Conservation (phyloP, 2,329 filamentous ascomycete species). For the Cladosporium halotolerans region DNA sequence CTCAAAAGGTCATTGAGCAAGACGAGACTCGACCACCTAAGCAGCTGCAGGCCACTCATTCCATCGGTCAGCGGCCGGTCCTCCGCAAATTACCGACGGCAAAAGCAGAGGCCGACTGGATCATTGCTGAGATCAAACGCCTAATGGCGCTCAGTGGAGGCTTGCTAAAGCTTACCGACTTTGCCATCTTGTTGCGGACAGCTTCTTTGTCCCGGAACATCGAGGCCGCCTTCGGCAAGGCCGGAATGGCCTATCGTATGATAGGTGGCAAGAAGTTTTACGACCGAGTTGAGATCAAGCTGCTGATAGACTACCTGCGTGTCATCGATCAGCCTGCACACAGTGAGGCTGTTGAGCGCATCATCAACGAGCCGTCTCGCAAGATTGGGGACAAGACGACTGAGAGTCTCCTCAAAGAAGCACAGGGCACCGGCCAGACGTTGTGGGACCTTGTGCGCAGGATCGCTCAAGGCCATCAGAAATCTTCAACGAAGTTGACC, state of each 20-base stretch:
- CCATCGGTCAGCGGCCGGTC: constrained; percentile 71
- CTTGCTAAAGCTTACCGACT: constrained; percentile 67
- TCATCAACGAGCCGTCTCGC: constrained; percentile 78
- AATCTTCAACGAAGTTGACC: constrained; percentile 49
- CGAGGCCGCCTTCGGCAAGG: constrained; percentile 72
- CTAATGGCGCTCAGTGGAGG: constrained; percentile 63
- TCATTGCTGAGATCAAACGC: constrained; percentile 75
- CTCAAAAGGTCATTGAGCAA: constrained; percentile 83
- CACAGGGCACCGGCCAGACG: constrained; percentile 60
- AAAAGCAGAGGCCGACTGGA: constrained; percentile 75
- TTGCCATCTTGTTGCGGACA: constrained; percentile 82
- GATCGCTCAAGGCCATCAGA: constrained; percentile 47
- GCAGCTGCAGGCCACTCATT: constrained; percentile 70
- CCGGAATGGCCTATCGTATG: constrained; percentile 85
- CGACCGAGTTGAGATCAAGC: constrained; percentile 81
- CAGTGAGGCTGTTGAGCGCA: constrained; percentile 74
- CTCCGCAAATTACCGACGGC: constrained; percentile 67
- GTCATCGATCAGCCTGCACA: constrained; percentile 79
- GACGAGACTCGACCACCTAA: constrained; percentile 77
- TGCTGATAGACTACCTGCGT: constrained; percentile 79
- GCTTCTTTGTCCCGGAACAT: constrained; percentile 78
- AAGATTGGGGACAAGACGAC: constrained; percentile 76
- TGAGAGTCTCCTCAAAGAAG: constrained; percentile 67
- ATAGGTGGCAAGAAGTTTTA: constrained; percentile 88
- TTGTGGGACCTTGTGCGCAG: constrained; percentile 71